Base-by-base conservation (phyloP, 164 flowering plant species). In the Warburgia ugandensis region DNA sequence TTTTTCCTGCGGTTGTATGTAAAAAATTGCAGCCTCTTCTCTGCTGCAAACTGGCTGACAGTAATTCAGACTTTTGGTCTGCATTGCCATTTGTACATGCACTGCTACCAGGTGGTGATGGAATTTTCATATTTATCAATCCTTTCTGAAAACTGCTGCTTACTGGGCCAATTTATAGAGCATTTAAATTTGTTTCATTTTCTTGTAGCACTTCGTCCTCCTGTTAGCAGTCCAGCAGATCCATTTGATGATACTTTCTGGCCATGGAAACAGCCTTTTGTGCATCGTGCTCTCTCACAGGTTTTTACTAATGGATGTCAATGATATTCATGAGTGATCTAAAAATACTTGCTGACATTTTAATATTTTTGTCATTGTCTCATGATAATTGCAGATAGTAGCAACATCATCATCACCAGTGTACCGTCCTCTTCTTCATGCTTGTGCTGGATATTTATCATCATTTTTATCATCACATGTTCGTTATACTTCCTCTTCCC, bases 381-480 rank as follows among this genome's bases (percentile, higher is more conserved):
- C 6, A 30, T 56, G 61, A 14, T 44, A 26, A 44, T 60, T 77
- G 77, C 92, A 89, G 97, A 77, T 89, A 67, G 84, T 81, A 19
- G 74, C 70, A 25, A 73, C 74, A 8, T 70, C 80, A 41, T 74
- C 86, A 27, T 77, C 92, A 61, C 45, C 80, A 35, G 45, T 72
- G 14, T 86, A 75, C 62, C 80, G 65, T 16, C 80, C 87, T 29
- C 81, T 89, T 56, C 88, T 89, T 52, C 77, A 71, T 67, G 78
- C 84, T 30, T 80, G 86, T 61, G 84, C 92, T 65, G 95, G 97
- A 45, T 89, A 81, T 68, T 68, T 89, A 52, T 70, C 87, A 40
- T 89, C 97, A 42, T 83, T 71, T 74, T 80, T 81, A 28, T 79
- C 72, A 35, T 78, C 92, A 53, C 97, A 89, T 72, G 97, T 89